phyloP scores from a whole-genome alignment of 495 filamentous ascomycete genomes.

The Parathielavia hyrcaniae region DNA sequence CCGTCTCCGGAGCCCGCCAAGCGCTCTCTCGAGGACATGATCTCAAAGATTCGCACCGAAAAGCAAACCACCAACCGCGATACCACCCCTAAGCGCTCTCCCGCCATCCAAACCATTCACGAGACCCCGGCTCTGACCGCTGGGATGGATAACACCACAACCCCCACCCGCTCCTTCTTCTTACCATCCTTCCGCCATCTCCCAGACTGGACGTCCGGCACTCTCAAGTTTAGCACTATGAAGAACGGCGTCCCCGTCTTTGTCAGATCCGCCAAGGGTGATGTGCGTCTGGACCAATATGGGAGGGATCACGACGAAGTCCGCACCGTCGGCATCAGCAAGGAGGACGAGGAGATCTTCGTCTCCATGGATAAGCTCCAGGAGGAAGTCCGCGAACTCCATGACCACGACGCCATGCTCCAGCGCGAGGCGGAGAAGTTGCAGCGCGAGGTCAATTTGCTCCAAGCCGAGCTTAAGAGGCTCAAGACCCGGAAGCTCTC shows the following conservation, averaged over 20 bases:
- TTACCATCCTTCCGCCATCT: constrained; percentile 42
- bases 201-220: constrained; percentile 43
- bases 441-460: constrained; percentile 40
- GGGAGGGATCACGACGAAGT: constrained; percentile 36
- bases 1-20: constrained; percentile 22
- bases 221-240: constrained; percentile 39
- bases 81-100: constrained; percentile 23
- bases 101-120: constrained; percentile 2
- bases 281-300: constrained; percentile 23
- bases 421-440: constrained; percentile 45
- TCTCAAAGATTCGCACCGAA: constrained; percentile 30
- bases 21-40: constrained; percentile 31
- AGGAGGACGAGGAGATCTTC: constrained; percentile 47
- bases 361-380: constrained; percentile 52
- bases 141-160: constrained; percentile 21
- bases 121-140: constrained; percentile 10
- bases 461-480: constrained; percentile 39
- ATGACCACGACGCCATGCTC: constrained; percentile 46
- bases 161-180: constrained; percentile 43
- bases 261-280: constrained; percentile 30
- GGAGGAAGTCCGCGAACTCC: constrained; percentile 44
- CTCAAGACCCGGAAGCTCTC: constrained; percentile 34
- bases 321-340: constrained; percentile 35
- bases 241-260: constrained; percentile 45
- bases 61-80: constrained; percentile 23